Evolutionary conservation across 331 rosid genomes (phyloP).

Genomic region (Rhamnella rubrinervis): DNA sequence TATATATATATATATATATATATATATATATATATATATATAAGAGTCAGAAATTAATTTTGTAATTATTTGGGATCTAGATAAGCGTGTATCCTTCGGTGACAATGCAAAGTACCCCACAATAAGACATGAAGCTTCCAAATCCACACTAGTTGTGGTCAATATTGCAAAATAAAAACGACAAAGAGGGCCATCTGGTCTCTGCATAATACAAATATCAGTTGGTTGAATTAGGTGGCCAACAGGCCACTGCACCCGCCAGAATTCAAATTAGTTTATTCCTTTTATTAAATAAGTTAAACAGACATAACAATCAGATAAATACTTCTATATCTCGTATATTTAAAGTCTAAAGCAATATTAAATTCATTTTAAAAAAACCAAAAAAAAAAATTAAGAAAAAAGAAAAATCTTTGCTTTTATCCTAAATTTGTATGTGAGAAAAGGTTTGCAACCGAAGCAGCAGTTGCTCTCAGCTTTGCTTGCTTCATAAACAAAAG

Average conservation of each 20-base stretch:
- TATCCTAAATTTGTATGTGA: conserved; percentile 17
- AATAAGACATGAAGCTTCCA: no score
- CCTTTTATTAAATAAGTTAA: background rate
- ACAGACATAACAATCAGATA: background rate
- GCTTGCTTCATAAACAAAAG: conserved; percentile 47
- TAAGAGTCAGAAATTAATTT: background rate
- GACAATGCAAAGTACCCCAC: no score
- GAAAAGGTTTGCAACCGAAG: conserved; percentile 28
- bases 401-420: conserved; percentile 10
- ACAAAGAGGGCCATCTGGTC: conserved; percentile 26
- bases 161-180: conserved; percentile 12
- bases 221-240: conserved; percentile 55
- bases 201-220: conserved; percentile 16
- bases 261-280: conserved; percentile 46
- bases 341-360: conserved; percentile 34
- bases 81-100: background rate
- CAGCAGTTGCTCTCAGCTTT: conserved; percentile 38
- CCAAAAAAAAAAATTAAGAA: background rate
- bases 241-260: conserved; percentile 53
- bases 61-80: background rate
- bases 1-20: background rate
- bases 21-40: no score
- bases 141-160: conserved; percentile 21
- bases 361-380: conserved; percentile 10
- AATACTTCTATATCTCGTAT: conserved; percentile 42